phyloP scores from a whole-genome alignment of 768 basidiomycete species.

The Lyophyllum shimeji region DNA sequence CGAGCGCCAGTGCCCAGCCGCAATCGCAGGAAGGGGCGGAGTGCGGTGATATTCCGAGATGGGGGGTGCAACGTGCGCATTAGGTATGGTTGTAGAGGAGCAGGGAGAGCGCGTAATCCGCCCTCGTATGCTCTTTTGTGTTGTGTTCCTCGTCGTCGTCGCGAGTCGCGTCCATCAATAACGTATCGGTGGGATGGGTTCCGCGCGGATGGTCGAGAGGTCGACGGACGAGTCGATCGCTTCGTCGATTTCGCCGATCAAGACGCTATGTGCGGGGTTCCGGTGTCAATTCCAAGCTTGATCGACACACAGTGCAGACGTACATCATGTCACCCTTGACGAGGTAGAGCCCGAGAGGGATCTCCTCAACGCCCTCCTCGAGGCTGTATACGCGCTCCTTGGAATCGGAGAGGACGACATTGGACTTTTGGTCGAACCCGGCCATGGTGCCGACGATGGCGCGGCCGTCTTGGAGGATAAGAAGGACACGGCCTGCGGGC shows the following conservation, averaged over 20 bases:
- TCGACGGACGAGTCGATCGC: conserved; percentile 74
- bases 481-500: conserved; percentile 88
- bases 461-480: conserved; percentile 95
- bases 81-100: not conserved
- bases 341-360: conserved; percentile 91
- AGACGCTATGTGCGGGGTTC: conserved; percentile 49
- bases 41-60: not conserved
- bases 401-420: conserved; percentile 91
- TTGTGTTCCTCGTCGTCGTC: not conserved
- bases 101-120: not conserved
- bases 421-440: conserved; percentile 94
- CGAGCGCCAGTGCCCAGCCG: too few species aligned
- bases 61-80: not conserved
- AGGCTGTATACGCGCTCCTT: conserved; percentile 90
- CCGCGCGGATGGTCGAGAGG: conserved; percentile 78
- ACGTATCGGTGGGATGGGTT: conserved; percentile 81
- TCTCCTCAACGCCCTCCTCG: conserved; percentile 93
- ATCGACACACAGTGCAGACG: too few species aligned
- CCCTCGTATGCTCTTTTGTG: not conserved
- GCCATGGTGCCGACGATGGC: conserved; percentile 90
- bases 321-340: conserved; percentile 99
- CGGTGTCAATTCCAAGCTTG: conserved; percentile 2
- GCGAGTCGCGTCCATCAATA: too few species aligned
- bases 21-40: not conserved
- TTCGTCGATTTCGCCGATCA: conserved; percentile 87